Evolutionary conservation across 139 green algal species (phyloP), one percentile per base, ranked within the genome.

Genomic region (Ulvella scutata): DNA sequence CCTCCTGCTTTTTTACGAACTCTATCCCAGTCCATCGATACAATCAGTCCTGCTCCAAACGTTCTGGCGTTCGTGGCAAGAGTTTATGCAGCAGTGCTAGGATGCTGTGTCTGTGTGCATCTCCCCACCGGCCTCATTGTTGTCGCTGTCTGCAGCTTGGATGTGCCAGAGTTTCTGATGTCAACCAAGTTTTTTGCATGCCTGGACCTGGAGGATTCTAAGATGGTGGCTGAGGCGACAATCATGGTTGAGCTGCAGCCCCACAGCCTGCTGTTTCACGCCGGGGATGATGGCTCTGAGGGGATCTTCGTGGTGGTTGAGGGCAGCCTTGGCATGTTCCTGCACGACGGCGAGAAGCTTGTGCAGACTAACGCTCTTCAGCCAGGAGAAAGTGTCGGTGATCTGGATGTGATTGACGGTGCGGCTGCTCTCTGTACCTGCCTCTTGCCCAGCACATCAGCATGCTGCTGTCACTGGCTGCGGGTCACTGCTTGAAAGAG

Each of bases 131-230:
- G 39, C 61, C 33, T 29, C 26, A 31, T 38, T 28, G 38, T 21
- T 62, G 33, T 37, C 26, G 3, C 6, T 38, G 35, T 36, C 20
- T 34, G 34, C 76, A 77, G 75, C 33, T 74, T 79, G 21, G 79
- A 84, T 34, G 79, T 79, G 21, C 85, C 85, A 3, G 79, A 88
- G 72, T 93, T 93, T 76, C 90, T 93, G 77, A 82, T 86, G 74
- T 85, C 76, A 78, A 93, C 89, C 72, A 94, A 92, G 81, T 89
- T 94, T 79, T 92, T 94, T 73, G 83, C 86, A 3, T 88, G 85
- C 72, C 77, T 94, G 76, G 89, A 94, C 61, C 79, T 92, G 62
- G 80, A 89, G 72, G 86, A 90, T 75, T 87, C 83, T 2, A 74
- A 81, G 74, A 80, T 87, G 76, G 85, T 94, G 73, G 90, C 90